Conservation (phyloP, 2,329 filamentous ascomycete species). For the Fusarium keratoplasticum region DNA sequence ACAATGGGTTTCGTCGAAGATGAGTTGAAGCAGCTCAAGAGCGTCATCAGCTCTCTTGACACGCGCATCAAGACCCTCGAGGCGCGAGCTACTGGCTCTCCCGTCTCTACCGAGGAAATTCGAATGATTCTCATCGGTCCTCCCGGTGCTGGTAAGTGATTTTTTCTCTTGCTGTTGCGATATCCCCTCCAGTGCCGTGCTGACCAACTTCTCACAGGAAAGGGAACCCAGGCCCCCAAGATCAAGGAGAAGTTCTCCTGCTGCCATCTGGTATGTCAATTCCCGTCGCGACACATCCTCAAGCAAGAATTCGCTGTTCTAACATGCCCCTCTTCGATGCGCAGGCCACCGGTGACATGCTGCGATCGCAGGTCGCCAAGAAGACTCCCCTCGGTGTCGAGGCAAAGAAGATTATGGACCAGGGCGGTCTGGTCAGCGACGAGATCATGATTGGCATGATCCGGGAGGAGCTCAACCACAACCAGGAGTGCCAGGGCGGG, state of each 20-base stretch:
- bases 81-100: slow-evolving; percentile 71
- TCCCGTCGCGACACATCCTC: slow-evolving; percentile 9
- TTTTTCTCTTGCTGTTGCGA: neutral
- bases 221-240: slow-evolving; percentile 97
- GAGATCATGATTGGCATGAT: slow-evolving; percentile 99
- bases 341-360: slow-evolving; percentile 98
- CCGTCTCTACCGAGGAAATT: slow-evolving; percentile 71
- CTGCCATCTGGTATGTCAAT: slow-evolving; percentile 86
- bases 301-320: slow-evolving; percentile 14
- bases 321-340: slow-evolving; percentile 29
- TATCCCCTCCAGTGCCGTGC: slow-evolving; percentile 6
- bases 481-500: slow-evolving; percentile 97
- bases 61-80: slow-evolving; percentile 88
- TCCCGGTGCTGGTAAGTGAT: slow-evolving; percentile 87
- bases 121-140: slow-evolving; percentile 98
- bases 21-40: slow-evolving; percentile 85
- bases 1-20: slow-evolving; percentile 91
- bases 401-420: slow-evolving; percentile 99
- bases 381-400: slow-evolving; percentile 95
- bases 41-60: slow-evolving; percentile 86
- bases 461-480: slow-evolving; percentile 93
- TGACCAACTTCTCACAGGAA: slow-evolving; percentile 70
- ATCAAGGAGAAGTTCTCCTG: slow-evolving; percentile 98
- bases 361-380: slow-evolving; percentile 97
- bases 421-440: slow-evolving; percentile 96